These are phyloP conservation scores for Pleurotus eryngii DNA, from an alignment of 768 basidiomycete genomes.

Conservation along the genomic window DNA sequence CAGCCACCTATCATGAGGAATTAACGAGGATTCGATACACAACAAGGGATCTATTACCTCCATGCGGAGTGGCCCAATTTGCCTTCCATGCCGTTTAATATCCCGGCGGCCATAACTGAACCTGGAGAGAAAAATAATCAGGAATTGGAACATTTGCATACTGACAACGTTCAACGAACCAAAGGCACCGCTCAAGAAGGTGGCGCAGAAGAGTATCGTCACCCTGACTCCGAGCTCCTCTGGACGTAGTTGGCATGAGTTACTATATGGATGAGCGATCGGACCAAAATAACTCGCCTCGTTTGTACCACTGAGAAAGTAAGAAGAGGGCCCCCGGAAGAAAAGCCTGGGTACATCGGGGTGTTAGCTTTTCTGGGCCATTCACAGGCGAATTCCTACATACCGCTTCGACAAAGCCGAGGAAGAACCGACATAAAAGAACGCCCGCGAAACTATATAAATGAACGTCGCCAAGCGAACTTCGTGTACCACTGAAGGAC, in stretches of 20 bases:
- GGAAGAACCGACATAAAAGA: slow-evolving; percentile 43
- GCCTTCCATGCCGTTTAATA: slow-evolving; percentile 42
- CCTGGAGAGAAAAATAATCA: slow-evolving; percentile 22
- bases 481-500: neutral
- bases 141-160: neutral
- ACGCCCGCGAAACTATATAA: slow-evolving; percentile 34
- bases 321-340: slow-evolving; percentile 33
- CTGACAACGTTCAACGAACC: slow-evolving; percentile 18
- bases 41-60: slow-evolving; percentile 26
- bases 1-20: slow-evolving; percentile 34
- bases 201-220: slow-evolving; percentile 45
- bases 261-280: neutral
- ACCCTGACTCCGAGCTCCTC: slow-evolving; percentile 18
- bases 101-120: slow-evolving; percentile 38
- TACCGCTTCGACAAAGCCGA: slow-evolving; percentile 43
- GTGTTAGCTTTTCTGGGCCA: slow-evolving; percentile 32
- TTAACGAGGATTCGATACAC: neutral
- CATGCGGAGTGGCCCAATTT: slow-evolving; percentile 42
- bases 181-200: slow-evolving; percentile 51
- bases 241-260: neutral
- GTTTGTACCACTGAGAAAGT: slow-evolving; percentile 37
- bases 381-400: slow-evolving; percentile 14
- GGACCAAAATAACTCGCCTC: slow-evolving; percentile 8
- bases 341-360: slow-evolving; percentile 19
- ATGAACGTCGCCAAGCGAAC: neutral